A percentile compares a stretch with the other conserved stretches of the same genome.
Evolutionary conservation across 306 rosid genomes (phyloP).

Genomic region (Neltuma alba): DNA sequence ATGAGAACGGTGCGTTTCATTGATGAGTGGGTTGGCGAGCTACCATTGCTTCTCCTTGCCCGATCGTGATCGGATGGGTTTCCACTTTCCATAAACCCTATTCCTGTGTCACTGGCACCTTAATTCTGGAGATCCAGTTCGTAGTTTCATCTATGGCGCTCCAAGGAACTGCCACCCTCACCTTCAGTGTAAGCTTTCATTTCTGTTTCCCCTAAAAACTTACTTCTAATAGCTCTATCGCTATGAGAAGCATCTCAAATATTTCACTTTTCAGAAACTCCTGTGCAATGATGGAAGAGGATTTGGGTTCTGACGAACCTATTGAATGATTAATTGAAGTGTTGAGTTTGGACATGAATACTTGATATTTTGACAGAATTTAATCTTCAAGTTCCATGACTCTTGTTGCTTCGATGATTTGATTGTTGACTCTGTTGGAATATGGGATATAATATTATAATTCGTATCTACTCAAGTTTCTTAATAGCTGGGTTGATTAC

Average conservation of each 20-base stretch:
- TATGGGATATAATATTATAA: not conserved
- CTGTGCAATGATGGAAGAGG: not conserved
- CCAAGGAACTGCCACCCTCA: conserved; percentile 34
- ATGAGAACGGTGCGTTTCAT: not conserved
- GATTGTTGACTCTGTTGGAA: conserved; percentile 20
- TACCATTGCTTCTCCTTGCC: not conserved
- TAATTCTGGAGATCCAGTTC: conserved; percentile 8
- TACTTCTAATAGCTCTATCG: not conserved
- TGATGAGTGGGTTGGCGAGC: not conserved
- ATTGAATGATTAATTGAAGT: conserved; percentile 5
- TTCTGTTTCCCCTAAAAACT: not conserved
- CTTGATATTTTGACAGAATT: conserved; percentile 15
- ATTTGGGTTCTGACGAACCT: not conserved
- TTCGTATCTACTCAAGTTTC: not conserved
- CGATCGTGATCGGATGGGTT: not conserved
- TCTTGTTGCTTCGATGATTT: not conserved
- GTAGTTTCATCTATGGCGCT: conserved; percentile 41
- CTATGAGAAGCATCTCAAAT: not conserved
- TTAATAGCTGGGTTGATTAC: not conserved
- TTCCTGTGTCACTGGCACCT: not conserved
- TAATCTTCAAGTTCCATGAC: conserved; percentile 10
- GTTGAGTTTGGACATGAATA: not conserved
- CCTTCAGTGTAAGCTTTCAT: conserved; percentile 41
- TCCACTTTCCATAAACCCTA: not conserved
- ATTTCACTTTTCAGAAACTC: not conserved